phyloP scores from a whole-genome alignment of 805 yeast genomes.

The Sugiyamaella floridensis region DNA sequence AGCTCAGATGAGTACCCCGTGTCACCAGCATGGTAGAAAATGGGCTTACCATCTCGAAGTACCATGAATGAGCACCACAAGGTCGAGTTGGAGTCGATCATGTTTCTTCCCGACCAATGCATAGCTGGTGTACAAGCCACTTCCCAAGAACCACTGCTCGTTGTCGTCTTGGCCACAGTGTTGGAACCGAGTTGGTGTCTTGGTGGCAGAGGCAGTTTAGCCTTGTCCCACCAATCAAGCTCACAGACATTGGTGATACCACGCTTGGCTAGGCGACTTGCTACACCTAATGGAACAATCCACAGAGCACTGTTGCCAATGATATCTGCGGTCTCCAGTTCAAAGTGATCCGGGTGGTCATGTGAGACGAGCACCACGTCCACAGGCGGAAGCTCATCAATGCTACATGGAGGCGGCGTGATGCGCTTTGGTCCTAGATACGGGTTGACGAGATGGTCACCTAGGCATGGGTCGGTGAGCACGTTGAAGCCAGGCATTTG shows the following conservation, averaged over 20 bases:
- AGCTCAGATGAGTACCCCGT: slow-evolving; percentile 80
- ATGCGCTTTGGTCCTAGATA: slow-evolving; percentile 77
- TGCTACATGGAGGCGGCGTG: slow-evolving; percentile 63
- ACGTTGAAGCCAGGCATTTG: slow-evolving; percentile 67
- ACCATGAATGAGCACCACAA: slow-evolving; percentile 87
- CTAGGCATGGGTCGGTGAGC: slow-evolving; percentile 79
- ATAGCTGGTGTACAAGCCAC: slow-evolving; percentile 82
- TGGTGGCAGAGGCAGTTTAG: slow-evolving; percentile 34
- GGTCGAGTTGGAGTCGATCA: slow-evolving; percentile 73
- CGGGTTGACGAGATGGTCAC: slow-evolving; percentile 54
- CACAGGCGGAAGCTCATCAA: slow-evolving; percentile 58
- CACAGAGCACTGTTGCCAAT: slow-evolving; percentile 62
- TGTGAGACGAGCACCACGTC: slow-evolving; percentile 79
- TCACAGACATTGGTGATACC: slow-evolving; percentile 63
- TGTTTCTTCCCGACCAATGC: slow-evolving; percentile 89
- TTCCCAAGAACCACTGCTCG: slow-evolving; percentile 45
- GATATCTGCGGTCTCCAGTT: slow-evolving; percentile 45
- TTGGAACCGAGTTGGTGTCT: not conserved
- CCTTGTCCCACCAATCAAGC: slow-evolving; percentile 88
- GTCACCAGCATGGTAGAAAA: slow-evolving; percentile 90
- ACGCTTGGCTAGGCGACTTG: slow-evolving; percentile 46
- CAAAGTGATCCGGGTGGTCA: slow-evolving; percentile 94
- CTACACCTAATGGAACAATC: slow-evolving; percentile 83
- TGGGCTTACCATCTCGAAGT: slow-evolving; percentile 56
- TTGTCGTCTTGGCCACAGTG: too few species aligned